These are phyloP conservation scores for Komagataella pseudopastoris DNA, from an alignment of 805 yeast genomes.

Conservation along the genomic window DNA sequence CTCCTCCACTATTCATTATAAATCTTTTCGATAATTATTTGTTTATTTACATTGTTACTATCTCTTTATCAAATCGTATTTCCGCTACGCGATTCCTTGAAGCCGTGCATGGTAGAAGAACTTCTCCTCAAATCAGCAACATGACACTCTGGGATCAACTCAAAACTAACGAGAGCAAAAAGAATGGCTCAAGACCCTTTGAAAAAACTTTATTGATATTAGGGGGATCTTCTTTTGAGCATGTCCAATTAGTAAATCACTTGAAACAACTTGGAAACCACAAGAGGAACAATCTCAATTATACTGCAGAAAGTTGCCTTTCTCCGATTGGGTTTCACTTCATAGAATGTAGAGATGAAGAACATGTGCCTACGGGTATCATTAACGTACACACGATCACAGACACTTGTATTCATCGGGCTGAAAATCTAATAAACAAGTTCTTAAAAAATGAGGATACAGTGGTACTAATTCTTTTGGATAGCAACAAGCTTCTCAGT, in stretches of 20 bases:
- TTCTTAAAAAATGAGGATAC: neutral
- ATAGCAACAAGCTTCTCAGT: neutral
- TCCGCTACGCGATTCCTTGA: too few relatives aligned
- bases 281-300: neutral
- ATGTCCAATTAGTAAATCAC: neutral
- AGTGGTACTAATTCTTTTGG: neutral
- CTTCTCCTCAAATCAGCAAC: neutral
- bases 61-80: too few relatives aligned
- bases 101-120: too few relatives aligned
- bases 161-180: neutral
- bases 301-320: neutral
- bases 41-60: neutral
- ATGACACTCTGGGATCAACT: neutral
- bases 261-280: neutral
- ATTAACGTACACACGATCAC: conserved; percentile 2
- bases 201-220: conserved; percentile 1
- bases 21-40: neutral
- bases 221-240: conserved; percentile 1
- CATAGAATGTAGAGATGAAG: conserved; percentile 1
- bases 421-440: neutral
- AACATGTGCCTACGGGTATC: neutral
- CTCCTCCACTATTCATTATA: neutral
- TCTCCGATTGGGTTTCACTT: conserved; percentile 1
- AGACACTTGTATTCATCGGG: neutral
- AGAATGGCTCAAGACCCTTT: neutral